phyloP scores from a whole-genome alignment of 108 stramenopile species.

The Pseudonitzschia pungens region DNA sequence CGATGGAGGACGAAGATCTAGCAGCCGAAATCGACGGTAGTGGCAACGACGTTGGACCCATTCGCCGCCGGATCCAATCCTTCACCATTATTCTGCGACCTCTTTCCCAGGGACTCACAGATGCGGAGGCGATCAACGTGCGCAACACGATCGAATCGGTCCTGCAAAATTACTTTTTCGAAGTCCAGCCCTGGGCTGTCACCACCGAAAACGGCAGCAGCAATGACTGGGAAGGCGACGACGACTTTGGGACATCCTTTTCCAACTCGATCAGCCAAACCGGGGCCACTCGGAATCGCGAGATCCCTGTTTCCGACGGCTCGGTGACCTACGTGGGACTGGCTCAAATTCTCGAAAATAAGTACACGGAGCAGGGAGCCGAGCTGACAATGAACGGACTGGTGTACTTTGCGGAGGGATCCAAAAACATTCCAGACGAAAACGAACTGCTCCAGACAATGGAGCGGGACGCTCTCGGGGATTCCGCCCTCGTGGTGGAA shows the following conservation, averaged over 20 bases:
- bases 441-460: neutral
- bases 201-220: neutral
- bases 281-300: neutral
- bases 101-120: neutral
- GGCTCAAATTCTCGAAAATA: conserved; percentile 3
- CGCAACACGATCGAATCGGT: conserved; percentile 15
- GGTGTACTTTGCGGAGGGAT: conserved; percentile 11
- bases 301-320: neutral
- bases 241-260: neutral
- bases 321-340: conserved; percentile 11
- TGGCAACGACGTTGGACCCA: neutral
- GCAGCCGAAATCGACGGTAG: neutral
- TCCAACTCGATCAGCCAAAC: neutral
- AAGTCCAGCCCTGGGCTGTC: conserved; percentile 6
- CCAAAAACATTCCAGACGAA: neutral
- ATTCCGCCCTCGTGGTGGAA: neutral
- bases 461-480: neutral
- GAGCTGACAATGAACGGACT: conserved; percentile 10
- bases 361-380: neutral
- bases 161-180: conserved; percentile 4
- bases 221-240: neutral
- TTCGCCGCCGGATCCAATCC: conserved; percentile 8
- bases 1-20: too few species aligned
- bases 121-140: neutral
- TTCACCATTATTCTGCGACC: conserved; percentile 3